Percentiles rank a stretch among this genome's conserved stretches.
Conservation (phyloP, 2,329 filamentous ascomycete species). For the Aaosphaeria pasadenensis region DNA sequence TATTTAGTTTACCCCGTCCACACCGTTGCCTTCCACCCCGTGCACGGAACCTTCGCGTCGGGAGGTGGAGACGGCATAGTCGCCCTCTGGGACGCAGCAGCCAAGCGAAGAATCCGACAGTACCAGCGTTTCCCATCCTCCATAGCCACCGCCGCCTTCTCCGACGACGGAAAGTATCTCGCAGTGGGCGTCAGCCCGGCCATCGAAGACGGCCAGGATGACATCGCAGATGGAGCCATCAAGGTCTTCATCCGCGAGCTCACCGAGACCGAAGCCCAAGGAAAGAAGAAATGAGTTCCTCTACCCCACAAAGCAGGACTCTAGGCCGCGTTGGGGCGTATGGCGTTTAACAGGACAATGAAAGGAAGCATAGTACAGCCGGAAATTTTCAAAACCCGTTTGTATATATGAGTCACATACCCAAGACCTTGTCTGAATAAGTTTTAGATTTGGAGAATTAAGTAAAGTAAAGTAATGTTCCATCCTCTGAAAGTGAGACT, state of each 20-base stretch:
- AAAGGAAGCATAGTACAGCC: too few relatives aligned
- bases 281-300: constrained; percentile 62
- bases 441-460: too few relatives aligned
- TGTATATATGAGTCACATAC: too few relatives aligned
- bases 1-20: constrained; percentile 78
- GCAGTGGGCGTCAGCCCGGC: constrained; percentile 81
- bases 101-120: constrained; percentile 84
- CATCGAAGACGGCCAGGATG: constrained; percentile 83
- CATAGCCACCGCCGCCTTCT: constrained; percentile 76
- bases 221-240: constrained; percentile 68
- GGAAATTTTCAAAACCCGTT: too few relatives aligned
- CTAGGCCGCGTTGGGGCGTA: too few relatives aligned
- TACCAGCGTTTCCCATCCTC: constrained; percentile 82
- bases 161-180: constrained; percentile 70
- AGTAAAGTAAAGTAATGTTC: too few relatives aligned
- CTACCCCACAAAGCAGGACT: too few relatives aligned
- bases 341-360: too few relatives aligned
- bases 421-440: too few relatives aligned
- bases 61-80: constrained; percentile 89
- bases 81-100: constrained; percentile 88
- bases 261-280: constrained; percentile 82
- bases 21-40: constrained; percentile 81
- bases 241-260: constrained; percentile 81
- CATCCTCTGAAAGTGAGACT: too few relatives aligned
- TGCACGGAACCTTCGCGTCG: constrained; percentile 79